Evolutionary conservation across 495 filamentous ascomycete species (phyloP), one percentile per base, ranked within the genome.

Genomic region (Acidiella bohemica): DNA sequence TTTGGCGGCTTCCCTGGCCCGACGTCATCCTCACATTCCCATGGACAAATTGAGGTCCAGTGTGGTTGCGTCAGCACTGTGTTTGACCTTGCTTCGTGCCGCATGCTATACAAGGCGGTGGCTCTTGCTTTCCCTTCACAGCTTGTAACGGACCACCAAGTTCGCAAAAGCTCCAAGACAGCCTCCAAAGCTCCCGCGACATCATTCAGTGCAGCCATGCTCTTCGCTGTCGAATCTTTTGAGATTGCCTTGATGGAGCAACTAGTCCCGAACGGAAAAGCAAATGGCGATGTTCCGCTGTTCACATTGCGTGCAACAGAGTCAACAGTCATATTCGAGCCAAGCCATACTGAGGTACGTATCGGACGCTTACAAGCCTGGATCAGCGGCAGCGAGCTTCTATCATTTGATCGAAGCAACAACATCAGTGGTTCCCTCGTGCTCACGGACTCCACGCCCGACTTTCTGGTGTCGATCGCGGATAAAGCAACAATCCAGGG

Each of bases 301-400:
- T 78, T 93, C 52, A 62, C 55, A 0, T 73, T 94, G 81, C 7
- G 84, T 81, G 58, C 69, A 70, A 5, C 69, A 73, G 76, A 44
- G 73, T 2, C 31, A 2, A n/a, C 8, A 7, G 13, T 42, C n/a
- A 32, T 2, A 14, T 14, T 1, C 2, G 22, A 9, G 2, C 14
- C 36, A 5, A 25, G 20, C n/a, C 19, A 24, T 2, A 14, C 21
- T 13, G 32, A 40, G 10, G 5, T 49, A 2, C 21, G 36, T 14
- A n/a, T 44, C 21, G 35, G 41, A 6, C 9, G 33, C 12, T 10
- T 44, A 14, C 18, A 17, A 32, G 32, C 23, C 4, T 32, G 25
- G 20, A 11, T 49, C 16, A 43, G 40, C 16, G 27, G 46, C 20
- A 38, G 19, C 25, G 21, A 40, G 29, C 31, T 93, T 22, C 57